Conservation (phyloP, 2,329 filamentous ascomycete genomes). For the Fusarium anthophilum region DNA sequence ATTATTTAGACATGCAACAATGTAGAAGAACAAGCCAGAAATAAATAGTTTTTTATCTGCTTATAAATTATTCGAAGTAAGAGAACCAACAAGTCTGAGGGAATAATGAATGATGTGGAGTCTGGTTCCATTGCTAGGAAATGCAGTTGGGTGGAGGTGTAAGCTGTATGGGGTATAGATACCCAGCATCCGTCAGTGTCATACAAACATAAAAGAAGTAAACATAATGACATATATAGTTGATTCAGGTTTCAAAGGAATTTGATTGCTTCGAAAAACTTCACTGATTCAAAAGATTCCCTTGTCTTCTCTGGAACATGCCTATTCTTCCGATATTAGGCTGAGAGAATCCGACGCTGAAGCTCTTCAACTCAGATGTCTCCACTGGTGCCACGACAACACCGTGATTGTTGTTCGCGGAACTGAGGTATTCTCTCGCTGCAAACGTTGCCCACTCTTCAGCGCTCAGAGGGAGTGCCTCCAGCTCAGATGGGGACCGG, state of each 20-base stretch:
- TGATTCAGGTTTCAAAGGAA: neutral
- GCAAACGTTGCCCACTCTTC: neutral
- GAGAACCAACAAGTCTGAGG: neutral
- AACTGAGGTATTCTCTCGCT: neutral
- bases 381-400: neutral
- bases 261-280: neutral
- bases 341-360: neutral
- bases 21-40: neutral
- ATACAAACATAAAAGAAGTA: neutral
- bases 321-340: neutral
- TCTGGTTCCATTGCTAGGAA: neutral
- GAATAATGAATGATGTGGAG: slow-evolving; percentile 3
- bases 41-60: neutral
- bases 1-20: neutral
- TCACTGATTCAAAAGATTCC: neutral
- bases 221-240: neutral
- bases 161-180: neutral
- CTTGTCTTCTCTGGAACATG: neutral
- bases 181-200: neutral
- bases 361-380: neutral
- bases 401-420: neutral
- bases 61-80: neutral
- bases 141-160: slow-evolving; percentile 1
- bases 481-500: neutral
- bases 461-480: neutral